These are phyloP conservation scores for Nakaseomyces bracarensis DNA, from an alignment of 1,139 yeast species.

Conservation along the genomic window DNA sequence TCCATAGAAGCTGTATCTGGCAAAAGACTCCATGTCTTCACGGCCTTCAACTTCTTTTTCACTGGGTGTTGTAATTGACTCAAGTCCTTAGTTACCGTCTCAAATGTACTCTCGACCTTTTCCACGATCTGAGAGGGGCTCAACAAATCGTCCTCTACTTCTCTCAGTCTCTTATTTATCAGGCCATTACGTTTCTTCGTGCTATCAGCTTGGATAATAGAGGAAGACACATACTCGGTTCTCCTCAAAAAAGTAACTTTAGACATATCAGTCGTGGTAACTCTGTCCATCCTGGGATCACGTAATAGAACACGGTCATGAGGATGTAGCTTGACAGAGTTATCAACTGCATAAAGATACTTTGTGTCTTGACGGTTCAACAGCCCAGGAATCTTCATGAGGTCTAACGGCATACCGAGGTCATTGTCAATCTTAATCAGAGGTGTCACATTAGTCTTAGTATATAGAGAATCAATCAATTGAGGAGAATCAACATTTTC, in stretches of 20 bases:
- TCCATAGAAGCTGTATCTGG: conserved; percentile 91
- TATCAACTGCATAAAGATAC: conserved; percentile 36
- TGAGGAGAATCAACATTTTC: conserved; percentile 50
- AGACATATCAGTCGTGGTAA: conserved; percentile 43
- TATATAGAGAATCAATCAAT: conserved; percentile 63
- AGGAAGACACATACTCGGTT: conserved; percentile 66
- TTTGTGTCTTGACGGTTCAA: conserved; percentile 55
- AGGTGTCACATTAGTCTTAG: conserved; percentile 64
- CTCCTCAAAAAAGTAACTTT: conserved; percentile 82
- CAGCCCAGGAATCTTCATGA: conserved; percentile 58
- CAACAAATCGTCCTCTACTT: conserved; percentile 19
- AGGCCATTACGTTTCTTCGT: conserved; percentile 16
- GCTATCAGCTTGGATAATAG: conserved; percentile 16
- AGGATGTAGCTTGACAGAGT: conserved; percentile 51
- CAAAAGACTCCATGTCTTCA: conserved; percentile 66
- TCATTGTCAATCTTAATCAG: conserved; percentile 64
- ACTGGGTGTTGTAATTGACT: conserved; percentile 60
- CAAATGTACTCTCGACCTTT: conserved; percentile 69
- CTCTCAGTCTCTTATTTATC: conserved; percentile 9
- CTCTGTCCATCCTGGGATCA: conserved; percentile 58
- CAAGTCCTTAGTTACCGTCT: conserved; percentile 42
- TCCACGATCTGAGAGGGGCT: conserved; percentile 26
- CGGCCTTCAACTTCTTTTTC: conserved; percentile 66
- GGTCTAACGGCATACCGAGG: conserved; percentile 72
- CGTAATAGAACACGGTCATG: conserved; percentile 68